Conservation (phyloP, 176 grass and related monocot species). For the Oryza meridionalis region DNA sequence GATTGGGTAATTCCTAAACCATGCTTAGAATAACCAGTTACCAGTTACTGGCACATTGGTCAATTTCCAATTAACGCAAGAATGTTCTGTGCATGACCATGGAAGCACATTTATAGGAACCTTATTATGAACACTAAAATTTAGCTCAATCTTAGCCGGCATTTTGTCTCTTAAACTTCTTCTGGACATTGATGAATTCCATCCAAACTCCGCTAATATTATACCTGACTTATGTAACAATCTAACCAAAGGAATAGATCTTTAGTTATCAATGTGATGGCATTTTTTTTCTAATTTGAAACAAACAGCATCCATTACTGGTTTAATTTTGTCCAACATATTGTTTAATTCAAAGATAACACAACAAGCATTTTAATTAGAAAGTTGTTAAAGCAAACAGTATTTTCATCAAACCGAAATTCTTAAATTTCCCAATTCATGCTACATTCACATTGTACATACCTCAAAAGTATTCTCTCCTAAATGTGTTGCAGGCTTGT, state of each 20-base stretch:
- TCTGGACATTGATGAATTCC: background rate
- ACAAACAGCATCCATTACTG: background rate
- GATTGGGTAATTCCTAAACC: slow-evolving; percentile 74
- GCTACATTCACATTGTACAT: slow-evolving; percentile 17
- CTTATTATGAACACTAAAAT: background rate
- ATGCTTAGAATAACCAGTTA: slow-evolving; percentile 16
- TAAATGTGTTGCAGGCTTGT: slow-evolving; percentile 64
- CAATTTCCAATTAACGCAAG: slow-evolving; percentile 1
- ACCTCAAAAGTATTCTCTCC: slow-evolving; percentile 33
- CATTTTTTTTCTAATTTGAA: background rate
- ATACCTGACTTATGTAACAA: background rate
- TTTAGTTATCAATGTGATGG: background rate
- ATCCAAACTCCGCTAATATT: background rate
- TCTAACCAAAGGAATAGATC: slow-evolving; percentile 5
- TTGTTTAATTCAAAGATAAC: background rate
- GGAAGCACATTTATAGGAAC: background rate
- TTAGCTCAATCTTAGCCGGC: slow-evolving; percentile 6
- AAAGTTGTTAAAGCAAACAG: background rate
- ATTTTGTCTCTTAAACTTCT: slow-evolving; percentile 17
- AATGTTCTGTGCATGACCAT: background rate
- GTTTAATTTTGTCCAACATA: background rate
- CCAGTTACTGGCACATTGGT: background rate
- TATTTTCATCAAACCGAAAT: slow-evolving; percentile 12
- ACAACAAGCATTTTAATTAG: background rate
- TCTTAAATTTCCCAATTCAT: background rate